Evolutionary conservation across 139 green algal genomes (phyloP).

Genomic region (Auxenochlorella pyrenoidosa): DNA sequence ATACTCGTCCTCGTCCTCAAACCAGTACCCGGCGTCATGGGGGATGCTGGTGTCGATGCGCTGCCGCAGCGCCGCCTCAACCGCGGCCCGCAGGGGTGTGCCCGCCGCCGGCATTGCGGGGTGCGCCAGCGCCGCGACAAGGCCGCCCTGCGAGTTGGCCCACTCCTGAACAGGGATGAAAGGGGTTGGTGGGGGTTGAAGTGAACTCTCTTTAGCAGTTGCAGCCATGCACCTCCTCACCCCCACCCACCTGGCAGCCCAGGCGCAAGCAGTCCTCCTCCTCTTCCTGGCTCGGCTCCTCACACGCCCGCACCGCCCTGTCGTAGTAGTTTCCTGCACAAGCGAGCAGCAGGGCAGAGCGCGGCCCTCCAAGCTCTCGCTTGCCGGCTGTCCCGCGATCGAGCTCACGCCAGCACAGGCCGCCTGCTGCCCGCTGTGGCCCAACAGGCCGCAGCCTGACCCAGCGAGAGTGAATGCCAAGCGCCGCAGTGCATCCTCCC

Average conservation of each 20-base stretch:
- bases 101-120: neutral
- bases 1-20: neutral
- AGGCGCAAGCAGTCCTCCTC: constrained; percentile 18
- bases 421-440: too few species aligned
- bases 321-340: neutral
- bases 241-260: neutral
- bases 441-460: too few species aligned
- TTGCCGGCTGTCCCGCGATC: too few species aligned
- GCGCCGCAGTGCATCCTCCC: too few species aligned
- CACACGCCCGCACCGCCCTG: neutral
- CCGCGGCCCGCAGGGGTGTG: neutral
- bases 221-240: neutral
- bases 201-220: too few species aligned
- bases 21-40: neutral
- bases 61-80: neutral
- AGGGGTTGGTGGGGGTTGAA: too few species aligned
- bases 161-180: neutral
- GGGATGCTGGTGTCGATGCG: neutral
- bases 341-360: too few species aligned
- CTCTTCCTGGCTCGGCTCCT: neutral
- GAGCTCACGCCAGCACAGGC: too few species aligned
- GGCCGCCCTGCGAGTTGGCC: neutral
- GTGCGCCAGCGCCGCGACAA: neutral
- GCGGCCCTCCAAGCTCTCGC: too few species aligned
- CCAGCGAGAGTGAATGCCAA: too few species aligned